A percentile compares a stretch with the other conserved stretches of the same genome.
Conservation (phyloP, 2,329 filamentous ascomycete genomes). For the Neopestalotiopsis rosae region DNA sequence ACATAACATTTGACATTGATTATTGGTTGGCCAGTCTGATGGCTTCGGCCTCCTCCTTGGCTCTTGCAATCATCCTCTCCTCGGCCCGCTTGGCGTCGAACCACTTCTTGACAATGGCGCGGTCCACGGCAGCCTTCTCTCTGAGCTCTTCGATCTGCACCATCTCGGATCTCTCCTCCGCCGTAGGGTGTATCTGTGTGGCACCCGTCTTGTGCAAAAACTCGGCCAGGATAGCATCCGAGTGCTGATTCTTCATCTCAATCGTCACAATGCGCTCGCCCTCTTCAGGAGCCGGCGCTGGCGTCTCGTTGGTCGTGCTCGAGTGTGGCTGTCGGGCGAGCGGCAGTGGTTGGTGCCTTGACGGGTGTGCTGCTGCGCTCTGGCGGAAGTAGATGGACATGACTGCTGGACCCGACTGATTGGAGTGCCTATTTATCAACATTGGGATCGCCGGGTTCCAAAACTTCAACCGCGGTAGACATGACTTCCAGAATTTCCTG, state of each 20-base stretch:
- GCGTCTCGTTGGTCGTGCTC: conserved; percentile 52
- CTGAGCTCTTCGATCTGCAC: conserved; percentile 60
- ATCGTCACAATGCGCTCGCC: conserved; percentile 59
- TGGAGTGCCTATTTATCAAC: conserved; percentile 73
- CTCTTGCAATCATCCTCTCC: conserved; percentile 61
- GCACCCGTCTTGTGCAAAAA: conserved; percentile 70
- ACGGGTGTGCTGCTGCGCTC: conserved; percentile 28
- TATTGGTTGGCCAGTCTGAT: conserved; percentile 43
- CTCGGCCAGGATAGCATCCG: conserved; percentile 65
- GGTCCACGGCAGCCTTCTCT: conserved; percentile 58
- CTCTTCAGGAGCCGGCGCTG: conserved; percentile 52
- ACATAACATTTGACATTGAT: conserved; percentile 1
- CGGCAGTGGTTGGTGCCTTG: conserved; percentile 30
- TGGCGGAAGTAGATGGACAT: conserved; percentile 70
- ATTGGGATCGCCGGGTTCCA: conserved; percentile 89
- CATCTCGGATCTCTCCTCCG: conserved; percentile 65
- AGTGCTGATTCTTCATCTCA: conserved; percentile 68
- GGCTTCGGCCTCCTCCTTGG: conserved; percentile 55
- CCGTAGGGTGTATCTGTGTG: conserved; percentile 57
- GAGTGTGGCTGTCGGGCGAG: conserved; percentile 49
- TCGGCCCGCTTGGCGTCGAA: conserved; percentile 66
- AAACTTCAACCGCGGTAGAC: conserved; percentile 87
- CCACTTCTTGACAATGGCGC: conserved; percentile 56
- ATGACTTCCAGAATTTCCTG: conserved; percentile 88
- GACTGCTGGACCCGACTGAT: conserved; percentile 61